phyloP scores from a whole-genome alignment of 257 asterid species.

The Solanum rostratum region DNA sequence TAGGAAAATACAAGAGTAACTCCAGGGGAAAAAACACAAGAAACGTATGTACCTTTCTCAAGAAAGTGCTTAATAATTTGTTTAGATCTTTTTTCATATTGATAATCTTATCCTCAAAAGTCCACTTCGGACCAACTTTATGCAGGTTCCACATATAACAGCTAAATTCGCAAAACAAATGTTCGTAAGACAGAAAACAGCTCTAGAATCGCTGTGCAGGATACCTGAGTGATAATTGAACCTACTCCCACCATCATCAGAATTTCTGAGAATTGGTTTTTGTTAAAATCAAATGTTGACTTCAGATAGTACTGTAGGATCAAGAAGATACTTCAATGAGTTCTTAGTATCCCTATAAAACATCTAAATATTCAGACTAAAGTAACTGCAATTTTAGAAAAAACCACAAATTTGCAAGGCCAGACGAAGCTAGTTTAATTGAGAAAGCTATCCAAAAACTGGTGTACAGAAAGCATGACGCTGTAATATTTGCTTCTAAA shows the following conservation, averaged over 20 bases:
- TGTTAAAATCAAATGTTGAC: slow-evolving; percentile 72
- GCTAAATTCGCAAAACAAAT: neutral
- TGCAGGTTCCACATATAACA: neutral
- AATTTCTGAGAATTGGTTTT: slow-evolving; percentile 82
- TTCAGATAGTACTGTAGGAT: slow-evolving; percentile 82
- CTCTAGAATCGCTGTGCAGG: neutral
- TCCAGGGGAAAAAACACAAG: neutral
- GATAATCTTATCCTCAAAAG: neutral
- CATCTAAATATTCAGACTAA: neutral
- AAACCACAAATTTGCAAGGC: neutral
- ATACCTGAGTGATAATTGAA: slow-evolving; percentile 89
- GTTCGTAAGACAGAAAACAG: neutral
- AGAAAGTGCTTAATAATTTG: neutral
- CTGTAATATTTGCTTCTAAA: neutral
- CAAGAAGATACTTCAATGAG: neutral
- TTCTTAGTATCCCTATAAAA: neutral
- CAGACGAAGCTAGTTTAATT: neutral
- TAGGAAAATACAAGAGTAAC: neutral
- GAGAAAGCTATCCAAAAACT: neutral
- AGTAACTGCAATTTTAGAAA: neutral
- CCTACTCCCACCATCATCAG: slow-evolving; percentile 82
- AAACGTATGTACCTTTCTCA: neutral
- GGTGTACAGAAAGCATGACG: neutral
- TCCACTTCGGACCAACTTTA: neutral
- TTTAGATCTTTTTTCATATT: neutral